Evolutionary conservation across 2,329 filamentous ascomycete genomes (phyloP), one percentile per base, ranked within the genome.

Genomic region (Talaromyces sp.): DNA sequence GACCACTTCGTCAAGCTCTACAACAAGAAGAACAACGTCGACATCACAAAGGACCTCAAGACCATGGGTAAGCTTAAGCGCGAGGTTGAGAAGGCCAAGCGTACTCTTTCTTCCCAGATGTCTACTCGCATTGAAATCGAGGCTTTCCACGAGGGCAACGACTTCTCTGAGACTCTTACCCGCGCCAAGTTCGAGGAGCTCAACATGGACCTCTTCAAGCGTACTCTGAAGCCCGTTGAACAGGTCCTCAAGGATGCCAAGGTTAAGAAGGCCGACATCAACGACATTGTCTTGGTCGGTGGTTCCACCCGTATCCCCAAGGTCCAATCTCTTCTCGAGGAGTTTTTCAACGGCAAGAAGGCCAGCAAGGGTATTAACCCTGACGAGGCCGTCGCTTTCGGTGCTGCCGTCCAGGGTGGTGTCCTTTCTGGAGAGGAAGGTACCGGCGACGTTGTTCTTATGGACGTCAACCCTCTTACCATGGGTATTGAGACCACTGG

Each of bases 51-150:
- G 84, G 92, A 98, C 75, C 81, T 89, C 67, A 97, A 97, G 90
- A 89, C 93, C 68, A 98, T 98, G 93, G 91, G 93, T 82, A 99
- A 98, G 84, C 87, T 99, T 71, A 98, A 98, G 91, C 93, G 95
- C 72, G 95, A 98, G 81, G 93, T 95, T 70, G 95, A 99, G 81
- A 97, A 97, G 88, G 95, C 95, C 81, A 99, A 99, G 90, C 91
- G 95, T 75, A 96, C 93, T 70, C 88, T 99, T 60, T 96, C 90
- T 73, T 95, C 91, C 68, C 91, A 96, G 82, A 93, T 91, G 88
- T 92, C 89, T 67, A 91, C 91, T 68, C 90, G 91, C 70, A 92
- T 96, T 69, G 95, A 98, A 82, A 97, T 99, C 67, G 95, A 99
- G 80, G 89, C 91, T 69, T 96, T 99, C 89, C 89, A 91, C 81